Conservation (phyloP, 495 filamentous ascomycete species). For the Aspergillus conjunctus region DNA sequence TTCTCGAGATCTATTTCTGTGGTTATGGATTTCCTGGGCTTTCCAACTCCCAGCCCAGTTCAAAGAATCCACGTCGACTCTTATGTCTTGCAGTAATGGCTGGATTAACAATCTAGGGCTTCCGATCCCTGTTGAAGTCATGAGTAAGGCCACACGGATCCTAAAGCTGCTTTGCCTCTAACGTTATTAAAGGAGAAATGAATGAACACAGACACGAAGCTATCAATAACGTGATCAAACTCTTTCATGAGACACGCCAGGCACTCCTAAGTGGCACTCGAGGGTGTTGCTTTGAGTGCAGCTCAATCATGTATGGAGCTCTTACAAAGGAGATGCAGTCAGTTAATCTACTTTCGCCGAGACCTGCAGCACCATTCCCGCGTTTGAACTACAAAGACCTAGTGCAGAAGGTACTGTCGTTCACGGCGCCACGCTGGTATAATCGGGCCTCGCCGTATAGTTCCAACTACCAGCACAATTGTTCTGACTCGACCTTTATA, state of each 20-base stretch:
- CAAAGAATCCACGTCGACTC: conserved; percentile 25
- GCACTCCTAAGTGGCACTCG: conserved; percentile 17
- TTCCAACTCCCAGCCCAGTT: conserved; percentile 31
- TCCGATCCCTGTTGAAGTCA: conserved; percentile 30
- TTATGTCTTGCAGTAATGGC: conserved; percentile 25
- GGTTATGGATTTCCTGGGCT: conserved; percentile 43
- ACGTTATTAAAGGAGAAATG: conserved; percentile 24
- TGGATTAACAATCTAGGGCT: conserved; percentile 30
- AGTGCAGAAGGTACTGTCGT: conserved; percentile 18
- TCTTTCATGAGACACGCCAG: conserved; percentile 23
- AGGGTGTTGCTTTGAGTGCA: conserved; percentile 33
- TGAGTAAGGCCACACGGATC: conserved; percentile 23
- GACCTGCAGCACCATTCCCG: conserved; percentile 26
- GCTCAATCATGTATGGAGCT: conserved; percentile 36
- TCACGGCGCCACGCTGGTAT: conserved; percentile 24
- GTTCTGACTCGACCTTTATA: background rate
- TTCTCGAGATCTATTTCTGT: conserved; percentile 36
- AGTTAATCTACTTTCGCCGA: conserved; percentile 28
- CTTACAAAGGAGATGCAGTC: conserved; percentile 31
- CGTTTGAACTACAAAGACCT: conserved; percentile 22
- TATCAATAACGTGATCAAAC: conserved; percentile 21
- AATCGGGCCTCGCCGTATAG: no score
- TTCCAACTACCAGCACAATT: background rate
- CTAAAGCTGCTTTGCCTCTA: conserved; percentile 5
- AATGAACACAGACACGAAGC: conserved; percentile 23